Base-by-base conservation (phyloP, 2,329 filamentous ascomycete species). In the Ophiosphaerella korrae region DNA sequence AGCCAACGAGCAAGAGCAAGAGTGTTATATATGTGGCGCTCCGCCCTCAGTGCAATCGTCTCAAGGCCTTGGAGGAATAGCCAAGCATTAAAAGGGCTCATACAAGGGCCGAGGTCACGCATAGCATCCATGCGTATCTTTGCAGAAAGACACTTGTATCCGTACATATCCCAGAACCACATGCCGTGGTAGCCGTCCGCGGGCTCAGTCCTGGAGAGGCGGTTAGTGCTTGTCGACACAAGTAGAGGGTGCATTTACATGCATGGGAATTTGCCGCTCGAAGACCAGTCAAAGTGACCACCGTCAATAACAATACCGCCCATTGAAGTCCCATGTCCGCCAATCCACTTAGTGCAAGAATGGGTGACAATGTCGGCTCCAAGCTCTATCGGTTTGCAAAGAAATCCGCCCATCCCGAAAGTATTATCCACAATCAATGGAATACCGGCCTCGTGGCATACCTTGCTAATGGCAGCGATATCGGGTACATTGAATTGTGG, bases 311-410 rank as follows among this genome's bases (percentile, higher is more conserved):
- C 45, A 12, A 67, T 58, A 5, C 64, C 65, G 33, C 63, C 65
- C 59, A 68, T 62, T 7, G 42, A 53, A 4, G 65, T 68, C 5
- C 65, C 65, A 32, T 68, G 65, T 5, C 65, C 65, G n/a, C 65
- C 65, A 38, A 68, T 64, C 65, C 65, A 68, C 45, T 68, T 74
- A 1, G 69, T 68, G 18, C 48, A 52, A 13, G 55, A 60, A 39
- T 67, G 63, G 1, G 57, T 58, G 6, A 68, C 54, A 45, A 68
- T 65, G 34, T 68, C 61, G 3, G 62, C 65, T 32, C 71, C 64
- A 16, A 58, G 41, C 7, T 44, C 37, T 33, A 65, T 52, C 7
- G 64, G 62, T 26, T 58, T 58, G 48, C 48, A 53, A 8, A 64
- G 43, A n/a, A 50, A 62, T 3, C 65, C 65, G 11, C 65, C 60